Conservation (phyloP, 495 filamentous ascomycete species). For the Neurospora sp. region DNA sequence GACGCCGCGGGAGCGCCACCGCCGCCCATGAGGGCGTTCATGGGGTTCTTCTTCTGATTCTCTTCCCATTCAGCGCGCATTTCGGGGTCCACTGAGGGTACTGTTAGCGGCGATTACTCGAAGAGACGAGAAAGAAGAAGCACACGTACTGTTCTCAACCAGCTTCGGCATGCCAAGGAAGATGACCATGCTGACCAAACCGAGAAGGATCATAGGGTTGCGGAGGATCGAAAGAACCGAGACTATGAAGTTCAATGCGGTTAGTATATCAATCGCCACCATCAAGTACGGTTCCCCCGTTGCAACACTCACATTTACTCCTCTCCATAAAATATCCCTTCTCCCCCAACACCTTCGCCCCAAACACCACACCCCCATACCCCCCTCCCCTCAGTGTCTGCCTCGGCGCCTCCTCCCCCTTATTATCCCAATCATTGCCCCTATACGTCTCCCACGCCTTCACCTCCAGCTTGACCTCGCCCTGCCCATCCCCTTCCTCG, state of each 20-base stretch:
- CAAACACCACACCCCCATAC: slow-evolving; percentile 30
- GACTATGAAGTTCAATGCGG: slow-evolving; percentile 19
- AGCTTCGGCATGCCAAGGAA: slow-evolving; percentile 89
- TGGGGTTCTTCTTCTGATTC: slow-evolving; percentile 64
- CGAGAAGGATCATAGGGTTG: slow-evolving; percentile 92
- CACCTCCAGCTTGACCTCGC: slow-evolving; percentile 35
- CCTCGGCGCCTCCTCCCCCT: slow-evolving; percentile 50
- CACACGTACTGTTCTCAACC: slow-evolving; percentile 78
- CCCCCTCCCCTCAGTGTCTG: slow-evolving; percentile 11
- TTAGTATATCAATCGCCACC: neutral
- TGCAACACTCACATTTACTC: slow-evolving; percentile 50
- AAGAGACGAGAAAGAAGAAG: neutral
- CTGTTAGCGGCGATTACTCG: neutral
- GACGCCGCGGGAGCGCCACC: slow-evolving; percentile 24
- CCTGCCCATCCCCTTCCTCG: slow-evolving; percentile 31
- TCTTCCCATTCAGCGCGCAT: slow-evolving; percentile 86
- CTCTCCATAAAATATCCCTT: slow-evolving; percentile 70
- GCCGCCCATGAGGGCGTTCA: slow-evolving; percentile 41
- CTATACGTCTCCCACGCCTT: slow-evolving; percentile 76
- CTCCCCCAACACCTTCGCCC: slow-evolving; percentile 47
- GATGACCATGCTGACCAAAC: slow-evolving; percentile 64
- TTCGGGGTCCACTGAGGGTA: slow-evolving; percentile 83
- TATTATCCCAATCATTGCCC: slow-evolving; percentile 82
- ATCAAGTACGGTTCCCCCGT: neutral
- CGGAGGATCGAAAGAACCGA: slow-evolving; percentile 61